Base-by-base conservation (phyloP, 179 eudicot genomes). In the Pouteria campechiana region DNA sequence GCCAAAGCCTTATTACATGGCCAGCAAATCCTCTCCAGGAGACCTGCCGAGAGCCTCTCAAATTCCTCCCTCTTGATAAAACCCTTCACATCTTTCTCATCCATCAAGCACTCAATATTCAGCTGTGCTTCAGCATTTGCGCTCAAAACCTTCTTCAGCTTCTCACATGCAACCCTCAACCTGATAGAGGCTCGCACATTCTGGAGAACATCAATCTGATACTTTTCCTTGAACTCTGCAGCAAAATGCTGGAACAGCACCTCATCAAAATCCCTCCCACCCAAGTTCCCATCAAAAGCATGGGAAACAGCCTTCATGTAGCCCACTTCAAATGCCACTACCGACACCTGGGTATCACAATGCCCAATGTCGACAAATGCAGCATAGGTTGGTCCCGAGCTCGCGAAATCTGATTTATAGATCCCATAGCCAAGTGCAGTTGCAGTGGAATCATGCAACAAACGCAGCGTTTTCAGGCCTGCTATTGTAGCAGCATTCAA, bases 81-180 rank as follows among this genome's bases (percentile, higher is more conserved):
- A 27, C 96, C 92, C 51, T 69, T 79, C 18, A 92, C 99, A 63
- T 92, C 96, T 74, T 79, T 92, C 66, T 87, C 99, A 43, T 92
- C 96, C 88, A 92, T 83, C 63, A 92, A 83, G 63, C 99, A 92
- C 68, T 92, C 99, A 39, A 92, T 92, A 53, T 74, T 79, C 21
- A 87, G 74, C 5, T 92, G 94, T 11, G 96, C 96, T 72, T 92
- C 99, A 21, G 84, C 64, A 54, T 92, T 92, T 25, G 99, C 99
- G 60, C 96, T 92, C 65, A 92, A 59, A 18, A 87, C 79, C 61
- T 87, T 92, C 62, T 92, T 92, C 67, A 82, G 38, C 46, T 92
- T 92, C 61, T 92, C 99, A 55, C 99, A 87, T 6, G 99, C 48
- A 22, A 78, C 79, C 42, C 99, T 70, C 61, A 92, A 78, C 60